Evolutionary conservation across 2,329 filamentous ascomycete genomes (phyloP).

Genomic region (Lecanoromycetidae sp.): DNA sequence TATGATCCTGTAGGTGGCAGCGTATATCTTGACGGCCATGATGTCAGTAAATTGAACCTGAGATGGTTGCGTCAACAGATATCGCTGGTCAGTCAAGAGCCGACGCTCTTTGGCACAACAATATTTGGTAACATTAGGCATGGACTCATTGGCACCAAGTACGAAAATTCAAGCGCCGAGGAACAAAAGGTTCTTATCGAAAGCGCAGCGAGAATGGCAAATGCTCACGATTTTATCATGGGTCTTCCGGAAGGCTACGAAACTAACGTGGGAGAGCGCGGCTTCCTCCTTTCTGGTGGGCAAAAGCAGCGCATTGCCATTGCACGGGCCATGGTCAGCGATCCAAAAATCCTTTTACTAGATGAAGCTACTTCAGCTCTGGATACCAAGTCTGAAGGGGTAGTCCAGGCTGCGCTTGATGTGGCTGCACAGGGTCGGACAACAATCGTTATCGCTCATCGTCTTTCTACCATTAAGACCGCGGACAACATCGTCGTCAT

Average conservation of each 20-base stretch:
- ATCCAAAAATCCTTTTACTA: constrained; percentile 82
- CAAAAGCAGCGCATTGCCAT: constrained; percentile 97
- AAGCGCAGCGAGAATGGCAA: constrained; percentile 76
- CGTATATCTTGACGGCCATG: constrained; percentile 69
- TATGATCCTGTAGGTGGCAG: constrained; percentile 76
- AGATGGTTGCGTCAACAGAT: constrained; percentile 88
- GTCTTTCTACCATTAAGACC: constrained; percentile 83
- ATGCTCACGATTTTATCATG: constrained; percentile 84
- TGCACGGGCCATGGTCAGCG: constrained; percentile 75
- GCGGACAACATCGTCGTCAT: constrained; percentile 96
- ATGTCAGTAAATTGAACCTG: constrained; percentile 71
- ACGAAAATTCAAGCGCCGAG: constrained; percentile 56
- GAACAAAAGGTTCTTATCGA: constrained; percentile 59
- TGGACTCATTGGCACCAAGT: constrained; percentile 72
- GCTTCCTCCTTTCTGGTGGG: constrained; percentile 82
- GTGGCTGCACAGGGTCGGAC: constrained; percentile 75
- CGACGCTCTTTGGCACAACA: constrained; percentile 75
- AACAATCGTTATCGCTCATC: constrained; percentile 91
- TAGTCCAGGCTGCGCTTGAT: constrained; percentile 87
- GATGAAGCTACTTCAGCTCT: constrained; percentile 92
- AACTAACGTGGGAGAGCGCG: constrained; percentile 89
- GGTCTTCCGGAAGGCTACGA: constrained; percentile 77
- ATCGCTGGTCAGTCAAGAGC: constrained; percentile 84
- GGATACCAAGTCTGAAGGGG: constrained; percentile 87
- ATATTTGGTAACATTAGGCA: constrained; percentile 86